Evolutionary conservation across 169 alveolate genomes (phyloP).

Genomic region (Plasmodium gonderi): DNA sequence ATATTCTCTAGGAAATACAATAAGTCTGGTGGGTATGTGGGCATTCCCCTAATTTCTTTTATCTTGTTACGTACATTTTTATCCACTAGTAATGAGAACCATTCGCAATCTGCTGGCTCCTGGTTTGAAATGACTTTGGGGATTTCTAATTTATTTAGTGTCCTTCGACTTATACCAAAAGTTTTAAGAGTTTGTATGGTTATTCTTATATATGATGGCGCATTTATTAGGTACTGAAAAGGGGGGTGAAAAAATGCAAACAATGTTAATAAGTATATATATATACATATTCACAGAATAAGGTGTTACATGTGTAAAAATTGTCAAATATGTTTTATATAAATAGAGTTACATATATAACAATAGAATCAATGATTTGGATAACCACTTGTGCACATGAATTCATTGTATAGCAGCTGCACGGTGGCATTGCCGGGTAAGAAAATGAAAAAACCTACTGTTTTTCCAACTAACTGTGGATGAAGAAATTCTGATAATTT

Average conservation of each 20-base stretch:
- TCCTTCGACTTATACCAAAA: slow-evolving; percentile 62
- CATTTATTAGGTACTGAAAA: slow-evolving; percentile 53
- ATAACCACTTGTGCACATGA: too few species aligned
- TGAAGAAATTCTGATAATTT: slow-evolving; percentile 57
- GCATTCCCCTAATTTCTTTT: not conserved
- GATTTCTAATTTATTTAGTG: slow-evolving; percentile 57
- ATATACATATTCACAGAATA: not conserved
- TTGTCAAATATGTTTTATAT: not conserved
- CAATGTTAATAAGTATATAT: not conserved
- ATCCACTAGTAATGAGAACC: slow-evolving; percentile 44
- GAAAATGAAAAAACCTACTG: slow-evolving; percentile 9
- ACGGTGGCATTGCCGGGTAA: not conserved
- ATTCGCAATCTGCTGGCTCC: slow-evolving; percentile 68
- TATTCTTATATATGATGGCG: slow-evolving; percentile 66
- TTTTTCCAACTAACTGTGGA: slow-evolving; percentile 56
- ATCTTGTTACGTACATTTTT: slow-evolving; percentile 27
- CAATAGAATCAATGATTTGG: too few species aligned
- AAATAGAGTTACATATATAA: too few species aligned
- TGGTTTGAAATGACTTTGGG: slow-evolving; percentile 22
- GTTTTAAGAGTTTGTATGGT: slow-evolving; percentile 55
- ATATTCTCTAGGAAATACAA: too few species aligned
- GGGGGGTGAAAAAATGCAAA: not conserved
- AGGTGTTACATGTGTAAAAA: not conserved
- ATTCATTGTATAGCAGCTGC: too few species aligned
- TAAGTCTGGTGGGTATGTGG: too few species aligned